Evolutionary conservation across 2,329 filamentous ascomycete species (phyloP), one percentile per base, ranked within the genome.

Genomic region (Aspergillus nomiae): DNA sequence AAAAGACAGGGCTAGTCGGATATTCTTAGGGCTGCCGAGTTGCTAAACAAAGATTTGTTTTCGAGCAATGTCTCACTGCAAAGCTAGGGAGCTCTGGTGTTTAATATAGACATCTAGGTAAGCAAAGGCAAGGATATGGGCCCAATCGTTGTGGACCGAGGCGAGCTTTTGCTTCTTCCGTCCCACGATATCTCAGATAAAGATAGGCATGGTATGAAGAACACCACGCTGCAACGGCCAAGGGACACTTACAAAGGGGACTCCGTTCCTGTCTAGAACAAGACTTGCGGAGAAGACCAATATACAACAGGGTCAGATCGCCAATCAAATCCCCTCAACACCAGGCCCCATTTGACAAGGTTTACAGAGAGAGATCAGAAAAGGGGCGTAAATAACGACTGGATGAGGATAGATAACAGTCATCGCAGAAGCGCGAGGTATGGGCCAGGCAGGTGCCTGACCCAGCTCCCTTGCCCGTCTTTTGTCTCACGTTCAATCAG

Each of bases 151-250:
- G 54, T 63, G 58, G 62, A 30, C 59, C 63, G 51, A 67, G 66
- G 69, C 64, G 69, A 69, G 65, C 61, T 64, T 61, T 64, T 38
- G 48, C 34, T 53, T 65, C 59, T 63, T 45, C 58, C 12, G 62
- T 64, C 60, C 51, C 62, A 60, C 61, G 48, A 62, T 30, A 38
- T 62, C 46, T 41, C 30, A 59, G 48, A 58, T 55, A 46, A 36
- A 58, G 64, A 57, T 43, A 62, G 57, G 53, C 30, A 61, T 57
- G 59, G 53, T 51, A 63, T 59, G 59, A 61, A 60, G 58, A 58
- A 63, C 46, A 61, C 59, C 58, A 61, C 62, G 57, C 55, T 36
- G 32, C 53, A 65, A 62, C 65, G 60, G 63, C 64, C 55, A 60
- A 56, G 38, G 60, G 43, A 56, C 36, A 50, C 59, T 62, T 26